phyloP scores from a whole-genome alignment of 208 protist genomes.

The Strigomonas galati region DNA sequence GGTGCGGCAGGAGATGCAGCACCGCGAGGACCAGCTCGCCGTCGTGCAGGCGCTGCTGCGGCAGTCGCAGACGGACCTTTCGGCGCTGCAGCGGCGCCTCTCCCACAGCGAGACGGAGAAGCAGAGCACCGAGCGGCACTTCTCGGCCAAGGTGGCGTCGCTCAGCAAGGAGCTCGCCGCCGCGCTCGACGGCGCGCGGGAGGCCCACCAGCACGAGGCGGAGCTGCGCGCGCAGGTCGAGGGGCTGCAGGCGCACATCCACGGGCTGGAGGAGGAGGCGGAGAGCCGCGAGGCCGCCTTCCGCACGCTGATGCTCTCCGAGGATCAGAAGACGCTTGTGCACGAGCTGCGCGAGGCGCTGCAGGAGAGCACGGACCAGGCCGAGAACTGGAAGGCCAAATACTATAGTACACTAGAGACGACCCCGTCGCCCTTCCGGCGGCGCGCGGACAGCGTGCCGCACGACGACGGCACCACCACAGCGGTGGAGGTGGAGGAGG shows the following conservation, averaged over 20 bases:
- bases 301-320: conserved; percentile 55
- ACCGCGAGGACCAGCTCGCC: conserved; percentile 54
- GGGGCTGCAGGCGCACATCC: conserved; percentile 25
- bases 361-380: conserved; percentile 43
- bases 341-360: conserved; percentile 43
- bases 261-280: conserved; percentile 53
- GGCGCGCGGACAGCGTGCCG: not conserved
- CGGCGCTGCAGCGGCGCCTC: conserved; percentile 33
- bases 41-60: conserved; percentile 56
- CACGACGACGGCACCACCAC: not conserved
- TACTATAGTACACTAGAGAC: conserved; percentile 22
- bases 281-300: conserved; percentile 63
- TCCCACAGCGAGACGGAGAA: conserved; percentile 40
- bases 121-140: conserved; percentile 43
- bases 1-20: conserved; percentile 43
- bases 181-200: conserved; percentile 28
- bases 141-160: conserved; percentile 35
- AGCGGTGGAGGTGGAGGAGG: not conserved
- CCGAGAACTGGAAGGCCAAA: conserved; percentile 41
- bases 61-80: conserved; percentile 48
- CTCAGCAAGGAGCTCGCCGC: conserved; percentile 55
- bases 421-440: not conserved
- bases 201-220: conserved; percentile 18
- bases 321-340: conserved; percentile 54
- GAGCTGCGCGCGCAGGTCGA: conserved; percentile 28